Evolutionary conservation across 1,284 basidiomycete species (phyloP).

Genomic region (Polyporus tsugae): DNA sequence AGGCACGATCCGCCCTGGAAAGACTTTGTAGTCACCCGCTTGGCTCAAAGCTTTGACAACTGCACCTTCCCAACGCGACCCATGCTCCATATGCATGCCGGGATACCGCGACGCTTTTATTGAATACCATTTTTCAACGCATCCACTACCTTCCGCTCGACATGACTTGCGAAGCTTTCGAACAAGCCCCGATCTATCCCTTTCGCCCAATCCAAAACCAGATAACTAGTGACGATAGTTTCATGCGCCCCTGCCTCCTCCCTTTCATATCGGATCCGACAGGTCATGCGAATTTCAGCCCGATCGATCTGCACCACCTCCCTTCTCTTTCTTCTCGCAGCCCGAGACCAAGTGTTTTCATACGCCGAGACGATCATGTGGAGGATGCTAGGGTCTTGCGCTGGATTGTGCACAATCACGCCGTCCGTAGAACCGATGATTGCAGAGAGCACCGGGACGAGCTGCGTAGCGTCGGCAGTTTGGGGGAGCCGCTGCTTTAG

Average conservation of each 20-base stretch:
- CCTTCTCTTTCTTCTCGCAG: conserved; percentile 60
- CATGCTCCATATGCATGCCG: neutral
- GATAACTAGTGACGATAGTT: neutral
- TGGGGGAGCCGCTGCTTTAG: conserved; percentile 49
- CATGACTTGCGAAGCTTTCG: conserved; percentile 74
- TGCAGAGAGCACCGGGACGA: conserved; percentile 36
- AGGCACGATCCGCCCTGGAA: conserved; percentile 52
- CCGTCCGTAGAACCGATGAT: conserved; percentile 49
- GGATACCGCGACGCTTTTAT: neutral
- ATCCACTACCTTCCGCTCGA: conserved; percentile 49
- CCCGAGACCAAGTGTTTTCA: conserved; percentile 79
- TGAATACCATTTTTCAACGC: neutral
- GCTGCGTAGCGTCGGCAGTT: conserved; percentile 27
- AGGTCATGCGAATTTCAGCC: conserved; percentile 31
- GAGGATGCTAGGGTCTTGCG: neutral
- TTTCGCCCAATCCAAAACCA: conserved; percentile 62
- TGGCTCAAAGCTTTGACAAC: neutral
- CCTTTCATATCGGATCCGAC: conserved; percentile 39
- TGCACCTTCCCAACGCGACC: neutral
- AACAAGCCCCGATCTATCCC: conserved; percentile 69
- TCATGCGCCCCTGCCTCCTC: conserved; percentile 13
- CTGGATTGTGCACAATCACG: conserved; percentile 30
- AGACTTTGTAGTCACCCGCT: conserved; percentile 37
- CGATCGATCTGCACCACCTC: conserved; percentile 22
- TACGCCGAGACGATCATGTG: conserved; percentile 52